Conservation (phyloP, 176 grass and related monocot species). For the Leersia perrieri region DNA sequence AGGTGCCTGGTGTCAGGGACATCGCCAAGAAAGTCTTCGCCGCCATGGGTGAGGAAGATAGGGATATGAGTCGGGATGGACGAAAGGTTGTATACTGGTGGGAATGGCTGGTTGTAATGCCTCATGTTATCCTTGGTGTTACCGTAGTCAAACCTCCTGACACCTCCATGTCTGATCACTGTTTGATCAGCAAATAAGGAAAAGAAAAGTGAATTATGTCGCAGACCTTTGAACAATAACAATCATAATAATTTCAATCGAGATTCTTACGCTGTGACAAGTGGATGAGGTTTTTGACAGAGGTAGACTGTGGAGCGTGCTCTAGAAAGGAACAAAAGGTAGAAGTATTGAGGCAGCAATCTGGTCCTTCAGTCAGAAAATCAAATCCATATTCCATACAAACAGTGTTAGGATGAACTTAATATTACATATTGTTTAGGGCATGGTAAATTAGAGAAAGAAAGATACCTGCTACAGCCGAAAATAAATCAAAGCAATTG, state of each 20-base stretch:
- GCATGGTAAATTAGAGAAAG: not conserved
- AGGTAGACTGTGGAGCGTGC: conserved; percentile 47
- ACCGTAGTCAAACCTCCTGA: conserved; percentile 46
- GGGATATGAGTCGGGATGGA: not conserved
- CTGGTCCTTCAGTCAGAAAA: conserved; percentile 31
- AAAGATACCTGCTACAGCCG: conserved; percentile 32
- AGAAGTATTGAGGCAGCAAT: conserved; percentile 57
- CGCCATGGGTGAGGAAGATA: not conserved
- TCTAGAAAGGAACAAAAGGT: conserved; percentile 35
- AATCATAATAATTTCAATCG: not conserved
- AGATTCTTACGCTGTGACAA: conserved; percentile 44
- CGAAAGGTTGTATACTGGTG: not conserved
- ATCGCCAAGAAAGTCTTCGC: not conserved
- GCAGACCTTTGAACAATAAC: not conserved
- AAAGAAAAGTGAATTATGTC: not conserved
- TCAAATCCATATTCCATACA: not conserved
- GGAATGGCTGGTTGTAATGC: not conserved
- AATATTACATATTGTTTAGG: not conserved
- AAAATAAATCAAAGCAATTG: conserved; percentile 42
- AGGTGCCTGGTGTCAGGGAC: not conserved
- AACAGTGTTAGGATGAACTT: conserved; percentile 1
- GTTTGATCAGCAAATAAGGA: not conserved
- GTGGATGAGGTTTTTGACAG: conserved; percentile 49
- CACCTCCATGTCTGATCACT: conserved; percentile 37
- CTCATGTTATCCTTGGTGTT: not conserved